Percentiles rank a stretch among this genome's conserved stretches.
Conservation (phyloP, 768 basidiomycete species). For the Tricholoma hemisulphureum region DNA sequence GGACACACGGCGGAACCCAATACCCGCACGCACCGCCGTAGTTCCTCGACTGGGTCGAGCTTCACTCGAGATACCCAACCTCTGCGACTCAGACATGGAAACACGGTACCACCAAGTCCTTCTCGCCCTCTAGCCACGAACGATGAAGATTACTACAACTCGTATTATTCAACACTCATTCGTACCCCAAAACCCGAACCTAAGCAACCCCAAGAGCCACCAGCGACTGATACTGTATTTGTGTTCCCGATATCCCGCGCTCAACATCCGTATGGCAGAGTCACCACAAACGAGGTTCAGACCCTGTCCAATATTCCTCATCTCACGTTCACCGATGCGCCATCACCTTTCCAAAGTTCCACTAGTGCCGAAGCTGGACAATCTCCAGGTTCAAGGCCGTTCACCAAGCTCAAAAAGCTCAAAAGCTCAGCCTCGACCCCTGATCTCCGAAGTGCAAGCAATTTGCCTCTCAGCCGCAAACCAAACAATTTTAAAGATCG, state of each 20-base stretch:
- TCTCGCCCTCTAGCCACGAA: slow-evolving; percentile 14
- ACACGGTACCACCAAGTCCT: not conserved
- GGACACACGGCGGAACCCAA: not conserved
- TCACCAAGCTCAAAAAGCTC: slow-evolving; percentile 27
- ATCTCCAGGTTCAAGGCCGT: not conserved
- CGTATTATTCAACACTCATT: slow-evolving; percentile 46
- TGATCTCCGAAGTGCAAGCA: slow-evolving; percentile 42
- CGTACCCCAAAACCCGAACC: not conserved
- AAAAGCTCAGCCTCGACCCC: slow-evolving; percentile 67
- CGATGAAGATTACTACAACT: slow-evolving; percentile 50
- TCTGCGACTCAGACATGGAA: not conserved
- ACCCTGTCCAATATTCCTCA: slow-evolving; percentile 25
- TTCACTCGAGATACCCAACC: not conserved
- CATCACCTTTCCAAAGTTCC: slow-evolving; percentile 12
- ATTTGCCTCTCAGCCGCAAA: slow-evolving; percentile 7
- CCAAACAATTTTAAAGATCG: slow-evolving; percentile 41
- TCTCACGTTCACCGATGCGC: slow-evolving; percentile 28
- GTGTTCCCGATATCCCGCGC: slow-evolving; percentile 23
- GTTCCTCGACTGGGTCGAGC: slow-evolving; percentile 16
- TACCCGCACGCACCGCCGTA: slow-evolving; percentile 10
- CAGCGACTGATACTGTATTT: slow-evolving; percentile 12
- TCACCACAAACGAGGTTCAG: slow-evolving; percentile 22
- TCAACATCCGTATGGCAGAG: slow-evolving; percentile 54
- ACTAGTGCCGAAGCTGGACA: slow-evolving; percentile 5
- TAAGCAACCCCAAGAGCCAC: slow-evolving; percentile 7